Evolutionary conservation across 768 basidiomycete genomes (phyloP).

Genomic region (Psilocybe sp.): DNA sequence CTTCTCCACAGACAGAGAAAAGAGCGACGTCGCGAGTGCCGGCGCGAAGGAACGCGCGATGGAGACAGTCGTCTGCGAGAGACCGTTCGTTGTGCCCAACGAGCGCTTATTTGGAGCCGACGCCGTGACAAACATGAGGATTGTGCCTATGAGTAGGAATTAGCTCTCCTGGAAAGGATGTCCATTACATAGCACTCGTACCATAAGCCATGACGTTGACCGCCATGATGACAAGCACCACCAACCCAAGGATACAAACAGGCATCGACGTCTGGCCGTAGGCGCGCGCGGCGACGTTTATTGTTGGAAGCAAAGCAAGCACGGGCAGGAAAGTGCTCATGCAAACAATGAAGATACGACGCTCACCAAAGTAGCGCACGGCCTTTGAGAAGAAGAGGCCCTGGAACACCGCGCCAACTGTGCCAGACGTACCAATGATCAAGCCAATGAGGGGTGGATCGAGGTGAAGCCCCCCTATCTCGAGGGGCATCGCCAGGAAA

Average conservation of each 20-base stretch:
- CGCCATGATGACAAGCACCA: conserved; percentile 27
- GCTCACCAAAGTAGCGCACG: conserved; percentile 40
- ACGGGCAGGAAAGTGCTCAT: conserved; percentile 36
- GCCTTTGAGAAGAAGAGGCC: conserved; percentile 37
- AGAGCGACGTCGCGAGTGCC: conserved; percentile 44
- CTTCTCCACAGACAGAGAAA: conserved; percentile 48
- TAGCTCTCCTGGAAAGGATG: background rate
- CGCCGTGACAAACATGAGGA: conserved; percentile 50
- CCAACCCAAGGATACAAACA: conserved; percentile 34
- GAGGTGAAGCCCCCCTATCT: conserved; percentile 65
- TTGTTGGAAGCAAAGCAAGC: conserved; percentile 42
- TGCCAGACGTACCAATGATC: conserved; percentile 43
- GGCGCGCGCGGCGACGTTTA: conserved; percentile 34
- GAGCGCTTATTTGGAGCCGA: conserved; percentile 47
- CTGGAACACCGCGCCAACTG: conserved; percentile 38
- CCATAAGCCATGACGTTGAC: conserved; percentile 44
- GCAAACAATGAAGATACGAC: conserved; percentile 35
- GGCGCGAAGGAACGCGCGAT: conserved; percentile 49
- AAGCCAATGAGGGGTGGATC: conserved; percentile 61
- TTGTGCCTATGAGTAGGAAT: conserved; percentile 30
- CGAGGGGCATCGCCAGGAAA: conserved; percentile 65
- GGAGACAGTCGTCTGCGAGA: conserved; percentile 42
- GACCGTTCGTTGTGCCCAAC: conserved; percentile 50
- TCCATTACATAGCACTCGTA: conserved; percentile 20
- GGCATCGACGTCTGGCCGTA: conserved; percentile 30